These are phyloP conservation scores for Diaporthe citriasiana DNA, from an alignment of 2,329 filamentous ascomycete species.

Conservation along the genomic window DNA sequence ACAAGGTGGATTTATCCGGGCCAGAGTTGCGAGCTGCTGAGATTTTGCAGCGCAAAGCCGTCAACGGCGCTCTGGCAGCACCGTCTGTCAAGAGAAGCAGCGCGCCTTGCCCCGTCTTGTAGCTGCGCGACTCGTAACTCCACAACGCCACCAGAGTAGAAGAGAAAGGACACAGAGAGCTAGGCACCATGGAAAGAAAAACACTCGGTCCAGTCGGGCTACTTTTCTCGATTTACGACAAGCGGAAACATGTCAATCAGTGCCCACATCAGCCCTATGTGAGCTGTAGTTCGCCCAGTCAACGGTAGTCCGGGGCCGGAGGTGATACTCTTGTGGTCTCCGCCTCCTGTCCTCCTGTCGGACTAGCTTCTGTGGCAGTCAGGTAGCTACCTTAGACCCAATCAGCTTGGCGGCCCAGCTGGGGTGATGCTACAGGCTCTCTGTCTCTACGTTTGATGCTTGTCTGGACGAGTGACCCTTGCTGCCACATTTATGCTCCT, in stretches of 20 bases:
- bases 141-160: constrained; percentile 12
- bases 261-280: constrained; percentile 34
- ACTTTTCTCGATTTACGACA: constrained; percentile 1
- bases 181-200: not conserved
- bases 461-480: constrained; percentile 59
- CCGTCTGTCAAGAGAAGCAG: not conserved
- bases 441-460: constrained; percentile 59
- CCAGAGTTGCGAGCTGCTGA: constrained; percentile 1
- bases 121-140: constrained; percentile 7
- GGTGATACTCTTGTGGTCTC: constrained; percentile 36
- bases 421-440: constrained; percentile 44
- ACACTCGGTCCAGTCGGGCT: not conserved
- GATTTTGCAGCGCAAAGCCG: not conserved
- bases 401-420: constrained; percentile 37
- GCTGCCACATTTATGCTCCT: constrained; percentile 56
- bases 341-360: constrained; percentile 37
- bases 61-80: not conserved
- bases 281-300: not conserved
- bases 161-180: not conserved
- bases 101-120: not conserved
- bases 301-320: constrained; percentile 24
- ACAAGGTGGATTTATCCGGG: constrained; percentile 7
- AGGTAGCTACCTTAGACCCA: constrained; percentile 36
- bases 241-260: constrained; percentile 20
- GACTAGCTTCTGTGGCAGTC: constrained; percentile 35